Percentiles rank a stretch among this genome's conserved stretches.
Evolutionary conservation across 352 stramenopile species (phyloP).

Genomic region (Globisporangium okanoganense): DNA sequence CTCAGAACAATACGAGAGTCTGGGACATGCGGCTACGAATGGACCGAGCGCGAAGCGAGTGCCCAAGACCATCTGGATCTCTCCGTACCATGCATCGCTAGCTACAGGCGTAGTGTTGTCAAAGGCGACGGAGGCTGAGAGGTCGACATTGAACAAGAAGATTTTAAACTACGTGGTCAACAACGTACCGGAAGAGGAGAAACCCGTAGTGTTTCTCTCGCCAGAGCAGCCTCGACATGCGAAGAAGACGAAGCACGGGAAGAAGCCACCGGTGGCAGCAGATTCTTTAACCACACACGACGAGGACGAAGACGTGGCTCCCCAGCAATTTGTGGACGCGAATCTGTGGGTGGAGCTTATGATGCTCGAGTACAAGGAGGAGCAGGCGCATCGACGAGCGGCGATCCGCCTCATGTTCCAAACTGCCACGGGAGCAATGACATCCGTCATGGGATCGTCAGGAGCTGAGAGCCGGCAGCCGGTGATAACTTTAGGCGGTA

Average conservation of each 20-base stretch:
- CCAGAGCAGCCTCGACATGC: constrained; percentile 10
- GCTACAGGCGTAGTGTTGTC: constrained; percentile 70
- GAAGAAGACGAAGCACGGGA: constrained; percentile 10
- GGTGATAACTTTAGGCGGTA: neutral
- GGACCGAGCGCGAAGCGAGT: constrained; percentile 17
- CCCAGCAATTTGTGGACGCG: constrained; percentile 62
- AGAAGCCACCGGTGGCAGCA: neutral
- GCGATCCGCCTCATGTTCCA: constrained; percentile 93
- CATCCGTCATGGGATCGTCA: neutral
- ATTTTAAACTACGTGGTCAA: constrained; percentile 62
- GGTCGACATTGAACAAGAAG: constrained; percentile 54
- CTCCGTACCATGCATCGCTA: constrained; percentile 64
- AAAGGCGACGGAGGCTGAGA: constrained; percentile 63
- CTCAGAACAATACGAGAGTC: constrained; percentile 34
- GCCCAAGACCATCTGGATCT: constrained; percentile 81
- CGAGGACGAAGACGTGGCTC: constrained; percentile 8
- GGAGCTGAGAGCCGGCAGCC: neutral
- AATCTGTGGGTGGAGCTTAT: constrained; percentile 83
- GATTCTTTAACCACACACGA: neutral
- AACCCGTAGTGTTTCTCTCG: constrained; percentile 40
- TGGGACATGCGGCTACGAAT: constrained; percentile 14
- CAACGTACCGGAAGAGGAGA: constrained; percentile 57
- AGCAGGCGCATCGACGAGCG: constrained; percentile 87
- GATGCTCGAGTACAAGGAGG: constrained; percentile 90
- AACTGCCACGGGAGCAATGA: constrained; percentile 41